These are phyloP conservation scores for Jackrogersella minutella DNA, from an alignment of 495 filamentous ascomycete species.

Conservation along the genomic window DNA sequence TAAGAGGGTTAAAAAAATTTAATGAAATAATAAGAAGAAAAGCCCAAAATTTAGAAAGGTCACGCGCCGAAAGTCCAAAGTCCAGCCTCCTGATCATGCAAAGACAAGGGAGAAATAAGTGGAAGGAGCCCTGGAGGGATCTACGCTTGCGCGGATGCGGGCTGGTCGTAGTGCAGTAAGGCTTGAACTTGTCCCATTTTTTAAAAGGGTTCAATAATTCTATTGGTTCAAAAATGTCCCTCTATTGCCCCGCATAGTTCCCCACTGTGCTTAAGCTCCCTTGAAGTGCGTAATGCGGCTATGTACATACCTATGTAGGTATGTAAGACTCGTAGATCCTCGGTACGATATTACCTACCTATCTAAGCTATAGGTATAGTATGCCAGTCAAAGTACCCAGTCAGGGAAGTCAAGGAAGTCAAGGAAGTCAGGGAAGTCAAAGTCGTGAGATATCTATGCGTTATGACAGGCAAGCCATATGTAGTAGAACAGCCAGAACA, in stretches of 20 bases:
- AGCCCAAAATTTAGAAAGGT: slow-evolving; percentile 18
- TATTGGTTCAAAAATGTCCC: slow-evolving; percentile 8
- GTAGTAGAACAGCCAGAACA: background rate
- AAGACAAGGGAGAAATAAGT: slow-evolving; percentile 12
- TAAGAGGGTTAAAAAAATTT: slow-evolving; percentile 13
- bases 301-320: background rate
- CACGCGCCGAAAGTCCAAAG: slow-evolving; percentile 39
- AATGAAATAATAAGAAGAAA: background rate
- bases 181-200: slow-evolving; percentile 21
- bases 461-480: too few relatives aligned
- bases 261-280: slow-evolving; percentile 7
- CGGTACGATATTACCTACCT: too few relatives aligned
- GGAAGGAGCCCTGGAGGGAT: slow-evolving; percentile 23
- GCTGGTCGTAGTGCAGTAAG: slow-evolving; percentile 9
- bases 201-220: background rate
- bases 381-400: too few relatives aligned
- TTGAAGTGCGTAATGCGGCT: slow-evolving; percentile 23
- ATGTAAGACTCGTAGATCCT: slow-evolving; percentile 4
- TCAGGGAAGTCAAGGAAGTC: too few relatives aligned
- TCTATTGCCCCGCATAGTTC: slow-evolving; percentile 6
- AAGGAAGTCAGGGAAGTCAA: too few relatives aligned
- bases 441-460: too few relatives aligned
- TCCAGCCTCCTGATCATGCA: slow-evolving; percentile 42
- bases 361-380: background rate
- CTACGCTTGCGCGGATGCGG: slow-evolving; percentile 25